Base-by-base conservation (phyloP, 2,329 filamentous ascomycete genomes). In the Didymella pinodella region DNA sequence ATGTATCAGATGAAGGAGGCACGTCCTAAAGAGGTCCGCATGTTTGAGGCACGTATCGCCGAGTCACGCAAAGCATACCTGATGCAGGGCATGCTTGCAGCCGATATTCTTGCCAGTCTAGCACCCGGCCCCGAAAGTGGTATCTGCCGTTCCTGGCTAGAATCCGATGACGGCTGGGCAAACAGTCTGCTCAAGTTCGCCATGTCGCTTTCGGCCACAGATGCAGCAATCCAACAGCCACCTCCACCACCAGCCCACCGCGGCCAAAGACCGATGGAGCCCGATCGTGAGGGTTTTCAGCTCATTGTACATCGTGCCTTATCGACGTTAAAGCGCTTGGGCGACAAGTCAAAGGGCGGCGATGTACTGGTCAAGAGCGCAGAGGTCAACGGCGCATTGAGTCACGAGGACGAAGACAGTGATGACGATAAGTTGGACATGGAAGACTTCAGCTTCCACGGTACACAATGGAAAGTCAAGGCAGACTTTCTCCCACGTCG, bases 31-130 rank as follows among this genome's bases (percentile, higher is more conserved):
- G 68, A 74, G 48, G 69, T 77, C 22, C 76, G 75, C 22, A 65
- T 68, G 48, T 73, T 70, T 18, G 80, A 82, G 64, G 72, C 90
- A 0, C 85, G 88, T 0, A 84, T 93, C 5, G 86, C 95, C 5
- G 93, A 97, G 74, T 87, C 86, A 4, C 88, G 95, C 56, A 97
- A 96, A 77, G 90, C 95, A 0, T 89, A 92, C 69, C 80, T 99
- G 11, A 95, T 96, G 85, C 95, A 99, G 78, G 93, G 93, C 1
- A 86, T 98, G 68, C 83, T 98, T 6, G 91, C 93, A 1, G 93
- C 92, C 0, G 93, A 98, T 66, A 96, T 98, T 50, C 80, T 98
- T 3, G 88, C 92, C 0, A 88, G 88, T 10, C 82, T 97, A 28
- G 86, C 88, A 3, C 89, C 89, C 2, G 85, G 85, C 4, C 83